phyloP scores from a whole-genome alignment of 495 filamentous ascomycete species.

The Neurospora terricola region DNA sequence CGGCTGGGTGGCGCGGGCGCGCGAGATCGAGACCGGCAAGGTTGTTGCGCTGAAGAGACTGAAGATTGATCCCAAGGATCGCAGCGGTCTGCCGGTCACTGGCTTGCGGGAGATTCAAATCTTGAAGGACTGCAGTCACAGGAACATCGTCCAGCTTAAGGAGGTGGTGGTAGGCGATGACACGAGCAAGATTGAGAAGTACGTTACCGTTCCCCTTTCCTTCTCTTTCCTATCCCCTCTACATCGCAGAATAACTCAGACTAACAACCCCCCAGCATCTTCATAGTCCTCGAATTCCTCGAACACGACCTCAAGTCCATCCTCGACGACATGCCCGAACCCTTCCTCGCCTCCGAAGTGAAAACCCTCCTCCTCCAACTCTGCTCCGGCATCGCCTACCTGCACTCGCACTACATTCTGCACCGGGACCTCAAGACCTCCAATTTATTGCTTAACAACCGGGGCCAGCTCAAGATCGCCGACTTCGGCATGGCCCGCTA shows the following conservation, averaged over 20 bases:
- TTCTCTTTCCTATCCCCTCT: background rate
- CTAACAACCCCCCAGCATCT: slow-evolving; percentile 50
- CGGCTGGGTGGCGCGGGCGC: slow-evolving; percentile 84
- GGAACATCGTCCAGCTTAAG: slow-evolving; percentile 66
- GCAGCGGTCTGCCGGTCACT: slow-evolving; percentile 83
- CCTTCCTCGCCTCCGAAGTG: slow-evolving; percentile 85
- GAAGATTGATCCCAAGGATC: slow-evolving; percentile 73
- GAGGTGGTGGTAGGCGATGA: slow-evolving; percentile 80
- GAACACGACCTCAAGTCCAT: slow-evolving; percentile 96
- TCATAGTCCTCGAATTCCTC: slow-evolving; percentile 94
- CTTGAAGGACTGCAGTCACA: slow-evolving; percentile 47
- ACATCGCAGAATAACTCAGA: background rate
- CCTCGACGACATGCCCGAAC: slow-evolving; percentile 86
- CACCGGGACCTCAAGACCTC: slow-evolving; percentile 96
- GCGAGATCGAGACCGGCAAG: slow-evolving; percentile 67
- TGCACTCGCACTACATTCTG: slow-evolving; percentile 86
- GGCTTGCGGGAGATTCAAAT: slow-evolving; percentile 77
- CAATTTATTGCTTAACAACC: slow-evolving; percentile 92
- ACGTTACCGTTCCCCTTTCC: slow-evolving; percentile 19
- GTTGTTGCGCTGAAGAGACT: slow-evolving; percentile 90
- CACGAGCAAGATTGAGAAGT: slow-evolving; percentile 59
- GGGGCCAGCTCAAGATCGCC: slow-evolving; percentile 88
- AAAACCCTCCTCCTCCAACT: slow-evolving; percentile 87
- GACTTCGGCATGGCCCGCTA: slow-evolving; percentile 95
- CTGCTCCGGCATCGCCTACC: slow-evolving; percentile 67